phyloP scores from a whole-genome alignment of 345 rosid species.

The Limnanthes douglasii region DNA sequence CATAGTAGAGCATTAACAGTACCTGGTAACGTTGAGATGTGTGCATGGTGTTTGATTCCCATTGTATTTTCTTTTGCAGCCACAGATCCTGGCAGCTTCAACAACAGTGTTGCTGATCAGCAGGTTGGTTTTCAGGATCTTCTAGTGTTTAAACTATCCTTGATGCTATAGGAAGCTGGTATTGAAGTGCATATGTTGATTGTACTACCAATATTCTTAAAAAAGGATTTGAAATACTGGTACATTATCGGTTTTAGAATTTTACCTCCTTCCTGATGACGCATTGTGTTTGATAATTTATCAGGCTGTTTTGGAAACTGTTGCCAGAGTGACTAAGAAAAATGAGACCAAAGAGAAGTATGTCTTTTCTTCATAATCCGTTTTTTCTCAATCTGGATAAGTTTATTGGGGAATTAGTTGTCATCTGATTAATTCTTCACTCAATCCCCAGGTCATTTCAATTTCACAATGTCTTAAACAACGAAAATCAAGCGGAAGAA shows the following conservation, averaged over 20 bases:
- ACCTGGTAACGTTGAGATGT: too few species aligned
- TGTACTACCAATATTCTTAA: too few species aligned
- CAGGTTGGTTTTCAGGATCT: conserved; percentile 39
- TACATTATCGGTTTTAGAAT: too few species aligned
- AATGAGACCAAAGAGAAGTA: conserved; percentile 81
- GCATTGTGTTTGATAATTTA: too few species aligned
- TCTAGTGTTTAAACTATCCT: too few species aligned
- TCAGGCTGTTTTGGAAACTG: conserved; percentile 95
- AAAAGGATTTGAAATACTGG: too few species aligned
- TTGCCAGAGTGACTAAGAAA: conserved; percentile 75
- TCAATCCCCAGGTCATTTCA: conserved; percentile 55
- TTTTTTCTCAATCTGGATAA: conserved; percentile 1
- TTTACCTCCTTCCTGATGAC: too few species aligned
- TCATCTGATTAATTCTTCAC: conserved; percentile 3
- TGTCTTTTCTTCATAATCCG: conserved; percentile 9
- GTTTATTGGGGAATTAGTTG: too few species aligned
- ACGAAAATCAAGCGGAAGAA: conserved; percentile 74
- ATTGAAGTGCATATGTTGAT: too few species aligned
- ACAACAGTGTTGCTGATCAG: conserved; percentile 67
- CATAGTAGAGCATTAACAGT: too few species aligned
- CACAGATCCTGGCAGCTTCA: conserved; percentile 70
- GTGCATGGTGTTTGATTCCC: too few species aligned
- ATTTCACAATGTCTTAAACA: conserved; percentile 69
- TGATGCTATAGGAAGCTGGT: too few species aligned
- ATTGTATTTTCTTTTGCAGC: conserved; percentile 38